Evolutionary conservation across 495 filamentous ascomycete species (phyloP), one percentile per base, ranked within the genome.

Genomic region (Cryomyces minteri): DNA sequence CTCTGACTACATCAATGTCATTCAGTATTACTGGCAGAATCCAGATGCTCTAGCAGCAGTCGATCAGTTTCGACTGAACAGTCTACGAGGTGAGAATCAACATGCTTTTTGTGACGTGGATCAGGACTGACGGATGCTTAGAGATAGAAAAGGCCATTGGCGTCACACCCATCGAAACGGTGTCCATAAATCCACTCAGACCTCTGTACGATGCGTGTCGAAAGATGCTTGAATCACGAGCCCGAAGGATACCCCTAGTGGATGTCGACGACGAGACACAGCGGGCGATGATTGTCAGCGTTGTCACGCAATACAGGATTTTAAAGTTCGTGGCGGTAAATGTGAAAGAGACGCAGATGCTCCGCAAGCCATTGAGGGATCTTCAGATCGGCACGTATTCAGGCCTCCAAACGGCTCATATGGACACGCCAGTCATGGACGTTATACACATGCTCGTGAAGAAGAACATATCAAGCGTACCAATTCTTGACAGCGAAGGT

Each of bases 11-110:
- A 83, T 99, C 68, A 99, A 99, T 59, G 81, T 99, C 45, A 92
- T 99, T 44, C 92, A 96, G 64, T 99, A 96, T 62, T 96, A 96
- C 67, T 96, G 90, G 77, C 88, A 96, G 65, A 93, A 88, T 54
- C 92, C 92, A 11, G 84, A 88, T 39, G 79, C 84, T 9, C 71
- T 99, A 44, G 76, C 78, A 46, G 73, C 87, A 56, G 80, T 96
- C 56, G 90, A 96, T 56, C 81, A 94, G 57, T 96, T 99, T 63
- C 83, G 84, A 32, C 67, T 99, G 42, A 87, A 84, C 66, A 94
- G 84, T 56, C 76, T 99, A 43, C 72, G 88, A 71, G 87, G 88
- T 94, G 67, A 44, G 63, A 10, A 3, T 1, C 34, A 10, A 9
- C 34, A 38, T 14, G 9, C 34, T 10, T 1, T 10, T 14, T 38